Percentiles rank a stretch among this genome's conserved stretches.
phyloP scores from a whole-genome alignment of 75 land plant genomes.

The Picea glauca region DNA sequence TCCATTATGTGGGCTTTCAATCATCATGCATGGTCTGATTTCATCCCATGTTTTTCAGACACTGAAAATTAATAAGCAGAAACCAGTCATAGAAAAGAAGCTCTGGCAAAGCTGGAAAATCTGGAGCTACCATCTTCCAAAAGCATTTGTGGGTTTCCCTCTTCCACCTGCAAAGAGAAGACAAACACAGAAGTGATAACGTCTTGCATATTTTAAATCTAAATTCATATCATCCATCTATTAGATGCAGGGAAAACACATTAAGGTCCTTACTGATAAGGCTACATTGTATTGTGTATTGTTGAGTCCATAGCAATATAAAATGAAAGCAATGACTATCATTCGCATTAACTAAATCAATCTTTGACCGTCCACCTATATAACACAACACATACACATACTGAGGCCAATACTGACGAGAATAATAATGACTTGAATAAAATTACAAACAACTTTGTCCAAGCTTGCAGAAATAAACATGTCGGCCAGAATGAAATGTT shows the following conservation, averaged over 20 bases:
- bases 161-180: conserved; percentile 62
- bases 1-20: background rate
- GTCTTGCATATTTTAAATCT: background rate
- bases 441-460: background rate
- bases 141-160: conserved; percentile 73
- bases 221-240: background rate
- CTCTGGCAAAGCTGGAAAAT: conserved; percentile 71
- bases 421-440: background rate
- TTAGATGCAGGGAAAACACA: background rate
- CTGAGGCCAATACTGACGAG: background rate
- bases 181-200: background rate
- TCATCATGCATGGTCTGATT: background rate
- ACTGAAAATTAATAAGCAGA: background rate
- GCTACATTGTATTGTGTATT: too few species aligned
- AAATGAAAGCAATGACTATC: background rate
- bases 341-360: background rate
- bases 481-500: too few species aligned
- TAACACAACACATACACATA: background rate
- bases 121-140: conserved; percentile 46
- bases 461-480: background rate
- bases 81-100: conserved; percentile 38
- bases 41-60: background rate
- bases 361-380: background rate
- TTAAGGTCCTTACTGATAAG: background rate
- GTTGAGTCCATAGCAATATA: too few species aligned